A percentile compares a stretch with the other conserved stretches of the same genome.
Conservation (phyloP, 2,329 filamentous ascomycete species). For the Calonectria crousiana region DNA sequence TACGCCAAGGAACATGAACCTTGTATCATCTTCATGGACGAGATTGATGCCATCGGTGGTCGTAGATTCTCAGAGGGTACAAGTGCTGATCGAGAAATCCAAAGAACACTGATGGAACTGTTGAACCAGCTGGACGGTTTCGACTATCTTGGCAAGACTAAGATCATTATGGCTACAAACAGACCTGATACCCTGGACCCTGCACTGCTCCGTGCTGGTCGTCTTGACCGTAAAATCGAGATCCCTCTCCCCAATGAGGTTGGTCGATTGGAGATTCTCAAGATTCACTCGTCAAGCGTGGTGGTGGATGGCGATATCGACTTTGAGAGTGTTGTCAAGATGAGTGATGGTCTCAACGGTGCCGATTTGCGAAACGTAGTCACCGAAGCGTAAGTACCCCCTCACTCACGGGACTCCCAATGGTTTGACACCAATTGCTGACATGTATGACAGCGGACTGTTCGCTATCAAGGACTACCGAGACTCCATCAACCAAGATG, state of each 20-base stretch:
- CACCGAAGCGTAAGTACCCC: conserved; percentile 87
- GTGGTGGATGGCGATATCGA: conserved; percentile 95
- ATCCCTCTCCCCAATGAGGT: conserved; percentile 98
- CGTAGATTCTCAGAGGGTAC: conserved; percentile 97
- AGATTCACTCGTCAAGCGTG: conserved; percentile 93
- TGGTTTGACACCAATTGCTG: conserved; percentile 33
- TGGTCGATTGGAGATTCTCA: conserved; percentile 94
- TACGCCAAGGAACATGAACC: conserved; percentile 99
- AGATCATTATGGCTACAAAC: conserved; percentile 99
- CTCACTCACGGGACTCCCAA: not conserved
- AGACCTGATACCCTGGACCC: conserved; percentile 96
- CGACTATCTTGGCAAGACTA: conserved; percentile 99
- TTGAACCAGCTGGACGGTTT: conserved; percentile 99
- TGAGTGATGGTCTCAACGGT: conserved; percentile 98
- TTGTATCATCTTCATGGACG: conserved; percentile 99
- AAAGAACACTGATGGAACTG: conserved; percentile 97
- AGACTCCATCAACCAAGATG: conserved; percentile 96
- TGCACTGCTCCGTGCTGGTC: conserved; percentile 89
- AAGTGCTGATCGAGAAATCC: conserved; percentile 96
- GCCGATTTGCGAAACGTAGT: conserved; percentile 98
- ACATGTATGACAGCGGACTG: conserved; percentile 73
- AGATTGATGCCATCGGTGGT: conserved; percentile 98
- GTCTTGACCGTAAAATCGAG: conserved; percentile 97
- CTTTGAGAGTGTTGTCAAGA: conserved; percentile 99
- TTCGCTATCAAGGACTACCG: conserved; percentile 99